Conservation (phyloP, 2,329 filamentous ascomycete species). For the Diaporthe citri region DNA sequence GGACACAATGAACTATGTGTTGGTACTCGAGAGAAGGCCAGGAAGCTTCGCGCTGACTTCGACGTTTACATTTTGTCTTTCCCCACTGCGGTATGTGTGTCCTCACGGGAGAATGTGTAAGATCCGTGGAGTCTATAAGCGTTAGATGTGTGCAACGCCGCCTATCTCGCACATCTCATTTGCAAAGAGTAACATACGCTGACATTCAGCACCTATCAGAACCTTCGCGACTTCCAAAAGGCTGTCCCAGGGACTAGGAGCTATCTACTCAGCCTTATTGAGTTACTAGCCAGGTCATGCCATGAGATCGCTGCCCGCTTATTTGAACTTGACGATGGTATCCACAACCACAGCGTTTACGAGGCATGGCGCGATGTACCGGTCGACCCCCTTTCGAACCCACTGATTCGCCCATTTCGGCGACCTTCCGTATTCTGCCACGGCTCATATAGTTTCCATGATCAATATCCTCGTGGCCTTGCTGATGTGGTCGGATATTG, state of each 20-base stretch:
- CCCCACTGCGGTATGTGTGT: neutral
- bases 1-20: neutral
- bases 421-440: neutral
- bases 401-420: neutral
- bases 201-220: neutral
- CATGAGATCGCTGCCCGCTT: neutral
- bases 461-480: neutral
- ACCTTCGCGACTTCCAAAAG: neutral
- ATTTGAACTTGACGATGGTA: neutral
- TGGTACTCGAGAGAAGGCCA: neutral
- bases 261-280: neutral
- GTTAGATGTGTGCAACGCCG: neutral
- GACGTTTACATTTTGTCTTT: neutral
- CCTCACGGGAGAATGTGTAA: neutral
- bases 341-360: neutral
- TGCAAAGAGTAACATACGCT: neutral
- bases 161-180: neutral
- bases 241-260: neutral
- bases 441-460: neutral
- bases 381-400: neutral
- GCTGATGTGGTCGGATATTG: neutral
- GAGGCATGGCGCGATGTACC: conserved; percentile 3
- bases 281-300: neutral
- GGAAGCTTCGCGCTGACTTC: neutral
- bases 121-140: neutral